Base-by-base conservation (phyloP, 495 filamentous ascomycete genomes). In the Aspergillus wentii region DNA sequence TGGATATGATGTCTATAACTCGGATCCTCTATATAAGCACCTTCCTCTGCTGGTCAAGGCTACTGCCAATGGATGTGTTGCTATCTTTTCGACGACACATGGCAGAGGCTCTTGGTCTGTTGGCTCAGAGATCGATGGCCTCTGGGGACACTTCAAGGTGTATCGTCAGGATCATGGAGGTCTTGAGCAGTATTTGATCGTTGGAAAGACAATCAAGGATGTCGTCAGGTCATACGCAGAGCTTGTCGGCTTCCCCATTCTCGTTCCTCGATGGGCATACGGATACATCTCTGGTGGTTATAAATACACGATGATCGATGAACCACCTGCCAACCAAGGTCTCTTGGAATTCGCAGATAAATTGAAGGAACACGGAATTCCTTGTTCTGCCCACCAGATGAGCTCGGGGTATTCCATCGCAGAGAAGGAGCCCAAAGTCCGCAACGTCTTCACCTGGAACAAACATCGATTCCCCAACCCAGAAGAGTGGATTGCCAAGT, bases 361-460 rank as follows among this genome's bases (percentile, higher is more conserved):
- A 53, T 57, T 80, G 36, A 70, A 76, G 50, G 52, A 74, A 28
- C 61, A 82, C 38, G 80, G 75, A 11, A 83, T 85, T 30, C 81
- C 81, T n/a, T 81, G 79, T 51, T 83, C 79, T 0, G 81, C 74
- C 5, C 80, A 82, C 54, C 81, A 85, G 52, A 77, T 85, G 76
- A 80, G 76, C 25, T 82, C 78, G 0, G 81, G 81, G 1, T 85
- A 85, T 43, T 83, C 79, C 0, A 76, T 85, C n/a, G 72, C 79
- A 0, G 76, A 78, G 47, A 68, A 59, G 0, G 72, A 75, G 39
- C 80, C 80, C 4, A 82, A 82, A 49, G 81, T 80, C 2, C 65
- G 81, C 31, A 83, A 79, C 32, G 81, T 85, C 4, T 85, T 85
- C 48, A 83, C 76, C 4, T 85, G 81, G 81, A 83, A 85, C 49